Percentiles rank a stretch among this genome's conserved stretches.
Evolutionary conservation across 768 basidiomycete genomes (phyloP).

Genomic region (Krasilnikovozyma curviuscula): DNA sequence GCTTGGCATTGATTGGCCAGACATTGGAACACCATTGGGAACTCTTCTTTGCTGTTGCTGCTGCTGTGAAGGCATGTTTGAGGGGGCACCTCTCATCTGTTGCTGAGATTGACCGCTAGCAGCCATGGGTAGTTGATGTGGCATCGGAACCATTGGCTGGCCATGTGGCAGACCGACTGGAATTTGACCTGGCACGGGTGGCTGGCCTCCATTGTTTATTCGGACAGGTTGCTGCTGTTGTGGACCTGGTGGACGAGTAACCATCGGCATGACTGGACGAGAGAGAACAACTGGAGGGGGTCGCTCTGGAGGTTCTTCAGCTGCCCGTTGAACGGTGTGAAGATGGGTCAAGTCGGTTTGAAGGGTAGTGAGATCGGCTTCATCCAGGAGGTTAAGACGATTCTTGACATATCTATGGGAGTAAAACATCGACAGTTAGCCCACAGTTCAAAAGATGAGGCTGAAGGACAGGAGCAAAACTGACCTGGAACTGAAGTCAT

Average conservation of each 20-base stretch:
- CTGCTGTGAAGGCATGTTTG: too few relatives aligned
- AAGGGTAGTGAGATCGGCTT: slow-evolving; percentile 1
- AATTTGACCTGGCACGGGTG: background rate
- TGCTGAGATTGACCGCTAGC: too few relatives aligned
- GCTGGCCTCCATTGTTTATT: background rate
- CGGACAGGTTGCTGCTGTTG: slow-evolving; percentile 1
- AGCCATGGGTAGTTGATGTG: too few relatives aligned
- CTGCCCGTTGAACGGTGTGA: slow-evolving; percentile 3
- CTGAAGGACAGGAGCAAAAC: background rate
- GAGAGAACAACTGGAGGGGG: slow-evolving; percentile 11
- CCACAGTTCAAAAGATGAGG: background rate
- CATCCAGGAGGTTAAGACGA: slow-evolving; percentile 1
- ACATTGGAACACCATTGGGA: too few relatives aligned
- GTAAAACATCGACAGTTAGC: background rate
- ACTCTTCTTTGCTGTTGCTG: too few relatives aligned
- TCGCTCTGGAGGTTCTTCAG: slow-evolving; percentile 7
- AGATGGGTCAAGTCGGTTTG: slow-evolving; percentile 5
- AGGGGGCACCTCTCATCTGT: too few relatives aligned
- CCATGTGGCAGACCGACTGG: background rate
- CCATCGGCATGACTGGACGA: slow-evolving; percentile 1
- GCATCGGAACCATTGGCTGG: slow-evolving; percentile 1
- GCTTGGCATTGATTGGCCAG: too few relatives aligned
- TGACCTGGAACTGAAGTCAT: slow-evolving; percentile 25
- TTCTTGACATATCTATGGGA: slow-evolving; percentile 3
- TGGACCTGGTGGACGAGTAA: background rate